Evolutionary conservation across 768 basidiomycete genomes (phyloP), one percentile per base, ranked within the genome.

Genomic region (Suillus sp.): DNA sequence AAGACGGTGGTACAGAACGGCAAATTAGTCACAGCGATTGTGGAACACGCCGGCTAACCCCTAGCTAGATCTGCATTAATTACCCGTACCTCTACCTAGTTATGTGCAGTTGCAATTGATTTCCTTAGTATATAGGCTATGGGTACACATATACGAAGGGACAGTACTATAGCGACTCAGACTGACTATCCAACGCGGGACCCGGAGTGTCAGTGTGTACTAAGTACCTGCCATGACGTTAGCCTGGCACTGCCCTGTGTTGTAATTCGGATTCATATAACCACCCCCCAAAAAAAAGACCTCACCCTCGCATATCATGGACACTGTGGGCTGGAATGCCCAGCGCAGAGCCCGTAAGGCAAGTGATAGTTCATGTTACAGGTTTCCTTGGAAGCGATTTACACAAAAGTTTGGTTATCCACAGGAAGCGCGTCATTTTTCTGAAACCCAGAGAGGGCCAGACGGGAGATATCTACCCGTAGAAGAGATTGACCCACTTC

Each of bases 1-100:
- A 93, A 86, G 82, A 93, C 92, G 22, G 83, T 87, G 40, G 80
- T 99, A 32, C 79, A 86, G 71, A 79, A 84, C 65, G 96, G 96
- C 13, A 96, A 91, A 76, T 78, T 99, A 63, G 84, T 95, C 42
- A 98, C 96, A 20, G 88, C 80, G 14, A 86, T 97, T 32, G 91
- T 99, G 10, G 95, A 99, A 75, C 96, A 99, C 68, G 77, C 78
- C 68, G 89, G 89, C 50, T 91, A 75, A 64, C 8, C 4, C 1
- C 7, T 37, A 57, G 25, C 18, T 35, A 40, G n/a, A n/a, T n/a
- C n/a, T n/a, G n/a, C n/a, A n/a, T n/a, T n/a, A 13, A 6, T 57
- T 27, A 13, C 25, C 18, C 37, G 27, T 38, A 40, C 25, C 56
- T 27, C 56, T 40, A 57, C 27, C 38, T 57, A 56, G 37, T 27